Base-by-base conservation (phyloP, 768 basidiomycete genomes). In the Agaricus sinodeliciosus region DNA sequence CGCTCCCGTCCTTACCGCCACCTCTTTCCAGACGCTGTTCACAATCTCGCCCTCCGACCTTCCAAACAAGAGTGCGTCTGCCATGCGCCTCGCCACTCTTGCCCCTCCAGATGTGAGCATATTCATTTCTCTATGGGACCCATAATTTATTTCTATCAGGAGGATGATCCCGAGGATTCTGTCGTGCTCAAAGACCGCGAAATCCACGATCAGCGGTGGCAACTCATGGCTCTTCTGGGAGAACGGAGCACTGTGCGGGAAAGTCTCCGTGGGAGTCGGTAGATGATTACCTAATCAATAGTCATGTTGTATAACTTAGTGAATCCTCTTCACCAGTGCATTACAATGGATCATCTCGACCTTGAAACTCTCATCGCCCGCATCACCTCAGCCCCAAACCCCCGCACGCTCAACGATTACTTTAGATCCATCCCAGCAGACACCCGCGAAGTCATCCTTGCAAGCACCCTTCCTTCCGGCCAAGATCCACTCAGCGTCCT, bases 41-140 rank as follows among this genome's bases (percentile, higher is more conserved):
- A 87, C 86, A 0, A 63, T 91, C 16, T 79, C 85, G 6, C 89
- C 89, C 16, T 77, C 87, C 15, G 81, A 85, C 35, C 72, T 91
- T n/a, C 89, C 89, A 9, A 86, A 88, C 61, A 79, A 78, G 52
- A 87, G 85, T 28, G 89, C 89, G 9, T 80, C 86, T 16, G 89
- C 87, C 12, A 81, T 83, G 78, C 81, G 81, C 13, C 72, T 90
- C 16, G 77, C 82, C 8, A 51, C 73, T 49, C 65, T 61, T 26
- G 61, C 68, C 4, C 60, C 63, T 4, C 43, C 59, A 34, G 52
- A 54, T 26, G 66, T 67, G 58, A 43, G 66, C 57, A 22, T 27
- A 43, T 31, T 28, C 49, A 16, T 19, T 35, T 48, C 16, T 41
- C 44, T 36, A 22, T 35, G 12, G 36, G 15, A 77, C 80, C 26